phyloP scores from a whole-genome alignment of 2,329 filamentous ascomycete genomes.

The Colletotrichum sp. region DNA sequence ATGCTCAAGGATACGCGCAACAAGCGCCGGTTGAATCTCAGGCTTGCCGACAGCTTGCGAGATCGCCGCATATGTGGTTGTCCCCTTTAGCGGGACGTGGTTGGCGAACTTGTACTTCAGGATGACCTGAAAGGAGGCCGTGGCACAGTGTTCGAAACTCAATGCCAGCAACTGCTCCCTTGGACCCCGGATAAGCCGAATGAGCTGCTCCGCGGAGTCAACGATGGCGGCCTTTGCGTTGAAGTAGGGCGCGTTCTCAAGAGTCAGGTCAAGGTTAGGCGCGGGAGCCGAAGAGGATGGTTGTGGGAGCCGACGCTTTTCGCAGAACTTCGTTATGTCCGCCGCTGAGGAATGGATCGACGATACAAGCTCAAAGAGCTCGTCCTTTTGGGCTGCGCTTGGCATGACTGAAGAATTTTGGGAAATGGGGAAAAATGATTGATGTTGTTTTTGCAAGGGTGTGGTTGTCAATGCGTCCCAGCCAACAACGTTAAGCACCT shows the following conservation, averaged over 20 bases:
- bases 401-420: neutral
- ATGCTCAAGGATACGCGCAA: neutral
- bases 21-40: neutral
- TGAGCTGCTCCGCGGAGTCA: neutral
- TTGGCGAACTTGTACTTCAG: neutral
- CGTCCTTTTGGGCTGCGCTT: neutral
- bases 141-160: neutral
- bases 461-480: neutral
- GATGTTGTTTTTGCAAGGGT: neutral
- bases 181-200: neutral
- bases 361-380: neutral
- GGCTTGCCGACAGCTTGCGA: neutral
- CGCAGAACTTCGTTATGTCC: neutral
- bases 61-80: neutral
- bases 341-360: neutral
- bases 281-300: neutral
- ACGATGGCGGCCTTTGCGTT: neutral
- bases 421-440: neutral
- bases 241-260: neutral
- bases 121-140: neutral
- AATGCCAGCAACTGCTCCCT: neutral
- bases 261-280: neutral
- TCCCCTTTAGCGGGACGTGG: neutral
- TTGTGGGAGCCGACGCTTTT: neutral
- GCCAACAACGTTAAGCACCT: neutral